Evolutionary conservation across 1,284 basidiomycete genomes (phyloP), one percentile per base, ranked within the genome.

Genomic region (Microbotryum violaceum): DNA sequence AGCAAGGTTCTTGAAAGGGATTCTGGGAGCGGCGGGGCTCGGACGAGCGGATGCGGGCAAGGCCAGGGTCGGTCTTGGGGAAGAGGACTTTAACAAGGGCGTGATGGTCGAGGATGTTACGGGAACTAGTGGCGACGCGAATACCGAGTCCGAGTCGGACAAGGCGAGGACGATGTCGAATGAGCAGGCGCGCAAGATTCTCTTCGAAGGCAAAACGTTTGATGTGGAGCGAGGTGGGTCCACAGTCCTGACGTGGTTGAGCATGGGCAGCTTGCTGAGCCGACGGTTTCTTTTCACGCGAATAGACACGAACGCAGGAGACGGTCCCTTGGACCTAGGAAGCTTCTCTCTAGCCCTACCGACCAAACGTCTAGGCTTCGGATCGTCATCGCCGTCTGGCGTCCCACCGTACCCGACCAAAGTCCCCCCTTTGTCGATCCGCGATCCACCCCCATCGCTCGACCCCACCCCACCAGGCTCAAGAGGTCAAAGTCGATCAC

Each of bases 1-100:
- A 21, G 86, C 84, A 6, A 81, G 92, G 49, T 87, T 91, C 81
- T 74, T 94, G 18, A 76, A 79, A n/a, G 82, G 85, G 3, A 80
- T 94, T 4, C 78, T 92, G 7, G 25, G 29, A 9, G 49, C 45
- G 12, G 64, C 62, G 6, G 63, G 62, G 14, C 29, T 69, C 21
- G 61, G 58, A 14, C 33, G 50, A n/a, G 57, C 44, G 8, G 16
- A 54, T 18, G 47, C n/a, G 16, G 46, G 52, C 2, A 59, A 29
- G 2, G 61, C 63, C 5, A 54, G 56, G 37, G 21, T 70, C 6
- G 46, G 49, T 50, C 46, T 68, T 31, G 61, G 58, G 4, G 65
- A 67, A 49, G 66, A 70, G 14, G 61, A 65, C 3, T 71, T 71
- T 49, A 56, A 45, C 37, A 58, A 45, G 23, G 70, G 70, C 2